Percentiles rank a stretch among this genome's conserved stretches.
Conservation (phyloP, 2,329 filamentous ascomycete genomes). For the Lizonia empirigonia region DNA sequence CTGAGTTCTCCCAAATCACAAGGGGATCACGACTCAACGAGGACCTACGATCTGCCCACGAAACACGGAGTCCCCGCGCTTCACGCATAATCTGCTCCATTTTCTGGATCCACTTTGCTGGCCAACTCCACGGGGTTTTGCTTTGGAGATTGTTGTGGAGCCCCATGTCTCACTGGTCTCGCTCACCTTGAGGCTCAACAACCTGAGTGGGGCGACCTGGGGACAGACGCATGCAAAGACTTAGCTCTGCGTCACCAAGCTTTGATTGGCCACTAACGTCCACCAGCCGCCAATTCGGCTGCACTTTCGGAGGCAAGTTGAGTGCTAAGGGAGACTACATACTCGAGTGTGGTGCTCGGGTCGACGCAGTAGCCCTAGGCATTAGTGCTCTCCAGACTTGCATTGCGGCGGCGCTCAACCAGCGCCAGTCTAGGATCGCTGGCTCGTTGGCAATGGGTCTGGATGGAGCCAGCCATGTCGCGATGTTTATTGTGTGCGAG, state of each 20-base stretch:
- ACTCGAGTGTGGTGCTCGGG: conserved; percentile 21
- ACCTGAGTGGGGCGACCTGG: conserved; percentile 24
- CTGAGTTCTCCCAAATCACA: conserved; percentile 4
- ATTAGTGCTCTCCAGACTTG: conserved; percentile 20
- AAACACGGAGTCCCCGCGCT: conserved; percentile 17
- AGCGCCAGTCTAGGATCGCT: conserved; percentile 23
- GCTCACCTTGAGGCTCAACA: conserved; percentile 38
- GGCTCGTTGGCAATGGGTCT: conserved; percentile 25
- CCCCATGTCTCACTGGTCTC: conserved; percentile 16
- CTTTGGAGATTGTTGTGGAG: conserved; percentile 31
- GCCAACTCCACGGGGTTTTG: conserved; percentile 33
- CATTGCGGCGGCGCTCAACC: conserved; percentile 19
- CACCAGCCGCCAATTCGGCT: conserved; percentile 19
- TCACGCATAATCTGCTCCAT: conserved; percentile 8
- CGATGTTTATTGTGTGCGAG: conserved; percentile 19
- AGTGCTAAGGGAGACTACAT: conserved; percentile 11
- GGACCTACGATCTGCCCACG: not conserved
- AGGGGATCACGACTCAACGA: conserved; percentile 1
- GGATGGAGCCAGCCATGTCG: conserved; percentile 30
- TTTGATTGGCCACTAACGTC: conserved; percentile 22
- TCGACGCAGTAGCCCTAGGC: conserved; percentile 21
- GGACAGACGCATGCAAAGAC: conserved; percentile 9
- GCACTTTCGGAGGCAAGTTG: conserved; percentile 25
- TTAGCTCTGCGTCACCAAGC: not conserved
- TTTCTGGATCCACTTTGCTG: conserved; percentile 12